Evolutionary conservation across 176 grass and related monocot genomes (phyloP), one percentile per base, ranked within the genome.

Genomic region (Saccharum spontaneum): DNA sequence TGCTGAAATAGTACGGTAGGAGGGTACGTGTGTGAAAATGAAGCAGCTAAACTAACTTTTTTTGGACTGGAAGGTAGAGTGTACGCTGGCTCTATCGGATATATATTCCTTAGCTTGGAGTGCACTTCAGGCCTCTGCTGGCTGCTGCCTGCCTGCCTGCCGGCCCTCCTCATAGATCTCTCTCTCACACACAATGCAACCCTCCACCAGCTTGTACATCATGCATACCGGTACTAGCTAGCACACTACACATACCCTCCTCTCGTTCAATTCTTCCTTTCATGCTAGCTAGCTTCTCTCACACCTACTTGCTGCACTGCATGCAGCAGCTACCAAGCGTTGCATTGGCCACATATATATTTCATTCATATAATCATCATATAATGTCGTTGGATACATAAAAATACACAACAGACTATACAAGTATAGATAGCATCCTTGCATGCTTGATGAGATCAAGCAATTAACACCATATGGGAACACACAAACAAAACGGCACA

Each of bases 41-140:
- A 33, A 50, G 18, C 22, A 37, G 18, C 34, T 8, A 48, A 66
- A 36, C 84, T 31, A 41, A 3, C 54, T 50, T 87, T 50, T 87
- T 91, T 86, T 80, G 77, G 67, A 81, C 67, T 71, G 89, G 88
- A 90, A 80, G 86, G 86, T 89, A 86, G 88, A 82, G 85, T 91
- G 70, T 84, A 71, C 73, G 67, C 90, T 89, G n/a, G 10, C 1
- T 62, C 16, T 0, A 20, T 55, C 4, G 0, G 8, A 39, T 22
- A 10, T 40, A 23, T 41, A 12, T 44, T 71, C 39, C 69, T 73
- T 73, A 16, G 72, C 95, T 97, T 97, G 93, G 92, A 97, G 95
- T 97, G 92, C 92, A 97, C 95, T 93, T 93, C 91, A 97, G 76
- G 73, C 41, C 69, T 80, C 55, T 90, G 60, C 64, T 75, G 67